phyloP scores from a whole-genome alignment of 192 early-diverging fungal genomes.

The Coemansia sp. region DNA sequence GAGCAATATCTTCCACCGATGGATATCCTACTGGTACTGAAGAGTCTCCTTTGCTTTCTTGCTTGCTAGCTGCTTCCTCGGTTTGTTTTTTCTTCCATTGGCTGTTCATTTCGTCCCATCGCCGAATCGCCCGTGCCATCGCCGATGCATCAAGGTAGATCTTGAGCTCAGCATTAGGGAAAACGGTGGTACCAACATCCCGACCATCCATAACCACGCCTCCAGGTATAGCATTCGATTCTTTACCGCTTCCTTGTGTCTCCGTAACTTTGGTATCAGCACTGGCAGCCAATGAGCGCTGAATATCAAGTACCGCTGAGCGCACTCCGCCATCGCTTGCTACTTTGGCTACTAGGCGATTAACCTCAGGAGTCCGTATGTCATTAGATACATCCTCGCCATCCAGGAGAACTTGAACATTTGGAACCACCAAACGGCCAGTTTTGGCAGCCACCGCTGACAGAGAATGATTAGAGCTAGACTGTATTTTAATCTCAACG shows the following conservation, averaged over 20 bases:
- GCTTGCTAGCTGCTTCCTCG: not conserved
- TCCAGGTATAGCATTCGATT: not conserved
- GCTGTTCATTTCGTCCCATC: conserved; percentile 61
- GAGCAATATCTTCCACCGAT: conserved; percentile 57
- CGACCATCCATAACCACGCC: conserved; percentile 86
- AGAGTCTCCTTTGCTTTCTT: not conserved
- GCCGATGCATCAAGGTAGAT: conserved; percentile 69
- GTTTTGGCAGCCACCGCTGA: conserved; percentile 13
- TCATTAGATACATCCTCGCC: conserved; percentile 63
- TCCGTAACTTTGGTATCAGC: conserved; percentile 22
- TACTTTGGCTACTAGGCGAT: conserved; percentile 57
- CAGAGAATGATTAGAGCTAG: not conserved
- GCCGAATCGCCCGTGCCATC: conserved; percentile 63
- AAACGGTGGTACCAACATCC: conserved; percentile 74
- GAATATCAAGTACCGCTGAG: conserved; percentile 54
- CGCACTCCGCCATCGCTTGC: conserved; percentile 62
- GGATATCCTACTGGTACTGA: conserved; percentile 13
- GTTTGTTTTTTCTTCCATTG: conserved; percentile 10
- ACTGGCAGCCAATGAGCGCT: conserved; percentile 54
- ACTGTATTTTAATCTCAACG: conserved; percentile 34
- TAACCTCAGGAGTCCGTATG: conserved; percentile 60
- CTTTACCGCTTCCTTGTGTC: not conserved
- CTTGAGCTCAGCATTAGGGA: conserved; percentile 75
- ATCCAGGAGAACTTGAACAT: conserved; percentile 50
- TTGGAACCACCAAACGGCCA: conserved; percentile 26